Evolutionary conservation across 2,329 filamentous ascomycete genomes (phyloP).

Genomic region (Fusarium agapanthi): DNA sequence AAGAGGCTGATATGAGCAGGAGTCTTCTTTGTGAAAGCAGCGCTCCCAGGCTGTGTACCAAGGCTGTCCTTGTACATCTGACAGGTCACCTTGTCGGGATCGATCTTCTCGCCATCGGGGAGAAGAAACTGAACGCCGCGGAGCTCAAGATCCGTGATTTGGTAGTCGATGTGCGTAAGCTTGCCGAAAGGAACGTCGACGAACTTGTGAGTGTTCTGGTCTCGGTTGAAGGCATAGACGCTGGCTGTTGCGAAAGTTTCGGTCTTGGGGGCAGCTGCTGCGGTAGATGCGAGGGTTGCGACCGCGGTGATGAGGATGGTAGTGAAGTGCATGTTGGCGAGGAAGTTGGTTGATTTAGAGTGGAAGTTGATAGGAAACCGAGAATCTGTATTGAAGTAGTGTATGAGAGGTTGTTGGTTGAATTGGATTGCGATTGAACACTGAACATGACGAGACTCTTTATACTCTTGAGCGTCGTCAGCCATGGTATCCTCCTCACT

Average conservation of each 20-base stretch:
- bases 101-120: not conserved
- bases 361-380: not conserved
- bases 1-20: not conserved
- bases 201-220: not conserved
- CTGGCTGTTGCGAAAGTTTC: not conserved
- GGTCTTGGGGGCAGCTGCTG: not conserved
- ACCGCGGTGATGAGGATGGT: not conserved
- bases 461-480: not conserved
- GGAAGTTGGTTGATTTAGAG: too few relatives aligned
- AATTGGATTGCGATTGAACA: not conserved
- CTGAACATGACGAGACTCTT: not conserved
- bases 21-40: constrained; percentile 10
- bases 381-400: not conserved
- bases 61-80: constrained; percentile 35
- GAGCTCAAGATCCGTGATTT: not conserved
- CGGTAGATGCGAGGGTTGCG: not conserved
- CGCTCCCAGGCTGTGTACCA: constrained; percentile 24
- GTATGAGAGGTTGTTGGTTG: not conserved
- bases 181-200: not conserved
- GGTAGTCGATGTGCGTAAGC: not conserved
- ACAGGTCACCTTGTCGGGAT: constrained; percentile 19
- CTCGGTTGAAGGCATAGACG: not conserved
- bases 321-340: not conserved
- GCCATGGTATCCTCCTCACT: not conserved
- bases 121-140: not conserved